Percentiles rank a stretch among this genome's conserved stretches.
Conservation (phyloP, 2,329 filamentous ascomycete species). For the Apiospora saccharicola region DNA sequence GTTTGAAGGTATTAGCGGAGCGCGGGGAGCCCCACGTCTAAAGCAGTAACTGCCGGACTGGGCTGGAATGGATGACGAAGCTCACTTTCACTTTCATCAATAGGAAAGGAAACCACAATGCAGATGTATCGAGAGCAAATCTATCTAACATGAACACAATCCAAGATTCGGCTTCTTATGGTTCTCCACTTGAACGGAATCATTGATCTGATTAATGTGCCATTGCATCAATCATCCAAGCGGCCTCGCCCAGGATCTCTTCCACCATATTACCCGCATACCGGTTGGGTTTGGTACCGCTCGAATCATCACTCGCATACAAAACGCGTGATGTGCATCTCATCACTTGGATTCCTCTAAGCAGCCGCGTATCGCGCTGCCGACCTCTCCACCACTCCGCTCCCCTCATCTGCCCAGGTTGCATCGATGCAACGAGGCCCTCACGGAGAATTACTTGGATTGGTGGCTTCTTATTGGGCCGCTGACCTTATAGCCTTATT, state of each 20-base stretch:
- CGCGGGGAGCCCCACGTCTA: no score
- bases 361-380: neutral
- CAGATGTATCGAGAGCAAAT: neutral
- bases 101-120: neutral
- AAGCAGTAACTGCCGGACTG: neutral
- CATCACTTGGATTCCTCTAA: neutral
- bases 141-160: no score
- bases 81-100: neutral
- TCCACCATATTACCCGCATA: neutral
- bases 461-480: slow-evolving; percentile 20
- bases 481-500: slow-evolving; percentile 10
- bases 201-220: neutral
- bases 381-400: neutral
- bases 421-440: neutral
- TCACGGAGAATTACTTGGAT: slow-evolving; percentile 1
- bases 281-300: neutral
- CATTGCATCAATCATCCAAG: neutral
- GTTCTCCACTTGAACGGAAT: neutral
- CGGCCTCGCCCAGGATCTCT: neutral
- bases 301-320: neutral
- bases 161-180: neutral
- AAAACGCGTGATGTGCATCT: neutral
- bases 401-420: neutral
- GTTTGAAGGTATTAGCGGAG: neutral
- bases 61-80: neutral